phyloP scores from a whole-genome alignment of 2,329 filamentous ascomycete genomes.

The Monosporascus sp. region DNA sequence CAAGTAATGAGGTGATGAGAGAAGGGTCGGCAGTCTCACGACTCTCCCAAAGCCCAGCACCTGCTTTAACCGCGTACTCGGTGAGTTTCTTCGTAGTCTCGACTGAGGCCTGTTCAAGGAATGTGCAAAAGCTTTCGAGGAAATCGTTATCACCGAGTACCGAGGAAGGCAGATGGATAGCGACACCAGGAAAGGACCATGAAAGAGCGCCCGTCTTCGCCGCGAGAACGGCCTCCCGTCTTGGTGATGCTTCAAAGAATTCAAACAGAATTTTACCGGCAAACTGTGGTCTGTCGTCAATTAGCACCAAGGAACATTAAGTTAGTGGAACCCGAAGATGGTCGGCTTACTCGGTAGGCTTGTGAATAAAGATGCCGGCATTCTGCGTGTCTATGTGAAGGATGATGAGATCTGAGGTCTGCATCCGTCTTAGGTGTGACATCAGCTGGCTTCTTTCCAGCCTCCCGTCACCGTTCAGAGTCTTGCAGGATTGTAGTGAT shows the following conservation, averaged over 20 bases:
- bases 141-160: conserved; percentile 37
- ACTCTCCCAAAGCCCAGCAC: conserved; percentile 39
- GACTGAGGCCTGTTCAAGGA: conserved; percentile 48
- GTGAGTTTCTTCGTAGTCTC: conserved; percentile 49
- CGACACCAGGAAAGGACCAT: conserved; percentile 49
- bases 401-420: conserved; percentile 10
- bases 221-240: conserved; percentile 40
- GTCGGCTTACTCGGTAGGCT: conserved; percentile 9
- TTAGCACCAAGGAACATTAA: not conserved
- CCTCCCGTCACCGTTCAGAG: conserved; percentile 10
- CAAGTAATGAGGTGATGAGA: conserved; percentile 52
- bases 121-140: conserved; percentile 37
- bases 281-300: conserved; percentile 3
- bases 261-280: conserved; percentile 40
- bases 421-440: conserved; percentile 8
- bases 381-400: conserved; percentile 16
- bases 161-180: conserved; percentile 33
- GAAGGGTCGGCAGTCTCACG: conserved; percentile 52
- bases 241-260: conserved; percentile 49
- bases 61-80: conserved; percentile 45
- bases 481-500: conserved; percentile 8
- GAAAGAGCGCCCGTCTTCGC: conserved; percentile 35
- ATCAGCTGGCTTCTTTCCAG: conserved; percentile 12
- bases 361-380: conserved; percentile 14
- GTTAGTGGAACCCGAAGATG: not conserved